Percentiles rank a stretch among this genome's conserved stretches.
Conservation (phyloP, 2,329 filamentous ascomycete genomes). For the Pestalotiopsis sp. region DNA sequence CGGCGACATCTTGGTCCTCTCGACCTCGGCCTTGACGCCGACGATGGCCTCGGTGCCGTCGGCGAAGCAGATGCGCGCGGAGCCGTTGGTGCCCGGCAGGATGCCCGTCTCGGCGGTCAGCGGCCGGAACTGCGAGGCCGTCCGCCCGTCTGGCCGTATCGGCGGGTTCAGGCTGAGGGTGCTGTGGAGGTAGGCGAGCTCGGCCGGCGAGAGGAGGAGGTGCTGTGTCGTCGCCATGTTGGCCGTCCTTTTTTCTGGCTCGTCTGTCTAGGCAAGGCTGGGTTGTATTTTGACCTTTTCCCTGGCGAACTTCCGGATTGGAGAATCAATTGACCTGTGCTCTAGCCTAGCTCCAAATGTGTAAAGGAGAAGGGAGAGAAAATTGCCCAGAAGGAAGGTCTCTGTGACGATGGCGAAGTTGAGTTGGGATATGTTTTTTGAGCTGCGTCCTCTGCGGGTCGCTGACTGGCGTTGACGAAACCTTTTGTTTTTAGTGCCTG, state of each 20-base stretch:
- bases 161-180: constrained; percentile 82
- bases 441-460: constrained; percentile 16
- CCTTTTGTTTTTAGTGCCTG: not conserved
- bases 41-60: constrained; percentile 97
- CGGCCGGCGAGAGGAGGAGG: constrained; percentile 86
- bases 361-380: no score
- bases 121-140: constrained; percentile 84
- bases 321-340: no score
- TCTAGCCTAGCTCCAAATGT: no score
- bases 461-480: not conserved
- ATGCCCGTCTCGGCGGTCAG: constrained; percentile 89
- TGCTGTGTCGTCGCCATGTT: constrained; percentile 66
- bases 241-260: no score
- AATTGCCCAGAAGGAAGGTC: not conserved
- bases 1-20: constrained; percentile 59
- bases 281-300: no score
- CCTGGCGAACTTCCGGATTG: no score
- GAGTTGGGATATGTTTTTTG: constrained; percentile 25
- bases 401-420: constrained; percentile 17
- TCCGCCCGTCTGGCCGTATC: constrained; percentile 85
- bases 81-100: constrained; percentile 86
- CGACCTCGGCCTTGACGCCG: constrained; percentile 92
- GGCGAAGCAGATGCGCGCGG: constrained; percentile 88
- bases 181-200: constrained; percentile 92
- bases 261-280: no score